Conservation (phyloP, 192 early-diverging fungal genomes). For the Dissophora ornata region DNA sequence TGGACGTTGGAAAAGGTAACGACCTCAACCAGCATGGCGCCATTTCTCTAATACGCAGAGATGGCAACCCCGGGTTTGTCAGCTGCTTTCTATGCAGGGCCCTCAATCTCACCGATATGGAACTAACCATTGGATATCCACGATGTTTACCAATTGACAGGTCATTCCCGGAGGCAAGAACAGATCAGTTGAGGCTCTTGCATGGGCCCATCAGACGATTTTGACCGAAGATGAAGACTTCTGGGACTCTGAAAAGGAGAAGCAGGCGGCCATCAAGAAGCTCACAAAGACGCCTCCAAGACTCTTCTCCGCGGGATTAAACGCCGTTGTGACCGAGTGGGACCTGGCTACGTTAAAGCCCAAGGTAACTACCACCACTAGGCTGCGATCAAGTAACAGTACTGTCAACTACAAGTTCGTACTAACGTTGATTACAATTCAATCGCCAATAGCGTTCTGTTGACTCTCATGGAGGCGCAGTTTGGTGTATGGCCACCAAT, state of each 20-base stretch:
- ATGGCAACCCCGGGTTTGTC: too few relatives aligned
- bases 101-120: neutral
- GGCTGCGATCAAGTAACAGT: neutral
- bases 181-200: slow-evolving; percentile 80
- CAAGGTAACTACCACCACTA: slow-evolving; percentile 55
- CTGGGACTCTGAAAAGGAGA: slow-evolving; percentile 73
- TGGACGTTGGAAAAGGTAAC: slow-evolving; percentile 85
- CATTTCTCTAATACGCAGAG: neutral
- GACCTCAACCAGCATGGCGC: neutral
- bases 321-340: slow-evolving; percentile 90
- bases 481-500: slow-evolving; percentile 94
- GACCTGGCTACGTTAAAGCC: slow-evolving; percentile 75
- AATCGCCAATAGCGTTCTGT: slow-evolving; percentile 58
- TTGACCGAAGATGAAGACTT: slow-evolving; percentile 73
- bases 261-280: slow-evolving; percentile 62
- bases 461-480: slow-evolving; percentile 88
- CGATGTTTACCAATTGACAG: slow-evolving; percentile 60
- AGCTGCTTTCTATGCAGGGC: too few relatives aligned
- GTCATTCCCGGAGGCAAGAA: slow-evolving; percentile 83
- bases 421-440: neutral
- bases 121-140: too few relatives aligned
- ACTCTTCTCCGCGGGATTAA: slow-evolving; percentile 88
- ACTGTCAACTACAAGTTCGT: too few relatives aligned
- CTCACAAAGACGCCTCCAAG: slow-evolving; percentile 69
- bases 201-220: slow-evolving; percentile 83